phyloP scores from a whole-genome alignment of 1,284 basidiomycete species.

The Leccinum huronense region DNA sequence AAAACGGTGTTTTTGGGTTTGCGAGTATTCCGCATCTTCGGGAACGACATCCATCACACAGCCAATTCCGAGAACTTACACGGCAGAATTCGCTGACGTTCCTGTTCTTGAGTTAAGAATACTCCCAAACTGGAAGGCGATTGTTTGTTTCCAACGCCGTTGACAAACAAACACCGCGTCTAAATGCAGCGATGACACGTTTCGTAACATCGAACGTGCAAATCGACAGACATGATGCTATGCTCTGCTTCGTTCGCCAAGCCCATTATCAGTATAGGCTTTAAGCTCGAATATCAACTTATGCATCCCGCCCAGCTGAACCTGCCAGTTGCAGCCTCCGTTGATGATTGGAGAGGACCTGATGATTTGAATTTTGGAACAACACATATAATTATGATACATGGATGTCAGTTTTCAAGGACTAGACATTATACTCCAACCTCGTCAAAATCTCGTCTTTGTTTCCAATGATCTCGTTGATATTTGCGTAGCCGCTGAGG shows the following conservation, averaged over 20 bases:
- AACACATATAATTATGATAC: not conserved
- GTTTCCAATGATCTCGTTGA: constrained; percentile 51
- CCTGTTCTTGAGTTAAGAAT: not conserved
- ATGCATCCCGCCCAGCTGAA: not conserved
- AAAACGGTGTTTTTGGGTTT: constrained; percentile 1
- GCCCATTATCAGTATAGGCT: not conserved
- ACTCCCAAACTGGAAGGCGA: constrained; percentile 13
- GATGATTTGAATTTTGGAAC: not conserved
- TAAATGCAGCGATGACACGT: too few species aligned
- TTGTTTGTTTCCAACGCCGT: constrained; percentile 22
- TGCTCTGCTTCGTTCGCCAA: not conserved
- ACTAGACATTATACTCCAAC: constrained; percentile 22
- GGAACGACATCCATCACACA: constrained; percentile 19
- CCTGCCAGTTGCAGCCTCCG: not conserved
- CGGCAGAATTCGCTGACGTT: not conserved
- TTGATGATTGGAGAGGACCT: not conserved
- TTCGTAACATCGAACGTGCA: too few species aligned
- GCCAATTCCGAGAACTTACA: not conserved
- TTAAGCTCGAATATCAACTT: too few species aligned
- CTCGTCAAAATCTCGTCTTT: constrained; percentile 36
- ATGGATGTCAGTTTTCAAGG: not conserved
- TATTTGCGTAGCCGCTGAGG: constrained; percentile 45
- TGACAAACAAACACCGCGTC: constrained; percentile 21
- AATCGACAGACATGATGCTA: not conserved
- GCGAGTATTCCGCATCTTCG: constrained; percentile 18